Evolutionary conservation across 2,329 filamentous ascomycete species (phyloP).

Genomic region (Niveomyces coronatus): DNA sequence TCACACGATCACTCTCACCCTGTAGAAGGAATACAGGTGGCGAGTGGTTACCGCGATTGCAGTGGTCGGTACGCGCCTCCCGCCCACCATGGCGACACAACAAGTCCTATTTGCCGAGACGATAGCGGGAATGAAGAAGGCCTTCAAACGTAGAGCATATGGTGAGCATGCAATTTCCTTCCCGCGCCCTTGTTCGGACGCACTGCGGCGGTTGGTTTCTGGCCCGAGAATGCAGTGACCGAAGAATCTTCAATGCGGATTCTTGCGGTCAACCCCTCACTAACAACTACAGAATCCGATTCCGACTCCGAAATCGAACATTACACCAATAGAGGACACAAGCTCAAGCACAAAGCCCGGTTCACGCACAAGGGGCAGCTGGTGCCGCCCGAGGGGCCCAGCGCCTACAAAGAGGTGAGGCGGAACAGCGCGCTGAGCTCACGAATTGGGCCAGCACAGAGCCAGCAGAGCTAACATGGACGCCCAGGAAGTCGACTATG

Average conservation of each 20-base stretch:
- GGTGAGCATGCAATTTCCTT: slow-evolving; percentile 29
- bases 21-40: too few relatives aligned
- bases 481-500: slow-evolving; percentile 65
- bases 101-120: slow-evolving; percentile 56
- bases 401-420: slow-evolving; percentile 61
- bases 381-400: slow-evolving; percentile 53
- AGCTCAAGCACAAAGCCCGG: slow-evolving; percentile 64
- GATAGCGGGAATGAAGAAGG: slow-evolving; percentile 57
- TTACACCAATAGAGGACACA: slow-evolving; percentile 66
- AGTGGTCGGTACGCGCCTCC: background rate
- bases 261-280: too few relatives aligned
- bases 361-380: slow-evolving; percentile 63
- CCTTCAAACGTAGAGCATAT: slow-evolving; percentile 52
- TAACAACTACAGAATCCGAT: slow-evolving; percentile 61
- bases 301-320: slow-evolving; percentile 63
- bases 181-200: background rate
- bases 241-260: too few relatives aligned
- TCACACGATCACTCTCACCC: too few relatives aligned
- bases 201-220: slow-evolving; percentile 7
- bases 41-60: too few relatives aligned
- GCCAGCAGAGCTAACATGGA: slow-evolving; percentile 17
- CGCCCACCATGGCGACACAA: slow-evolving; percentile 34
- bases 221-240: too few relatives aligned
- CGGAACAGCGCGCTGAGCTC: background rate
- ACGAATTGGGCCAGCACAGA: background rate